A percentile compares a stretch with the other conserved stretches of the same genome.
Conservation (phyloP, 2,329 filamentous ascomycete species). For the Podosphaera xanthii region DNA sequence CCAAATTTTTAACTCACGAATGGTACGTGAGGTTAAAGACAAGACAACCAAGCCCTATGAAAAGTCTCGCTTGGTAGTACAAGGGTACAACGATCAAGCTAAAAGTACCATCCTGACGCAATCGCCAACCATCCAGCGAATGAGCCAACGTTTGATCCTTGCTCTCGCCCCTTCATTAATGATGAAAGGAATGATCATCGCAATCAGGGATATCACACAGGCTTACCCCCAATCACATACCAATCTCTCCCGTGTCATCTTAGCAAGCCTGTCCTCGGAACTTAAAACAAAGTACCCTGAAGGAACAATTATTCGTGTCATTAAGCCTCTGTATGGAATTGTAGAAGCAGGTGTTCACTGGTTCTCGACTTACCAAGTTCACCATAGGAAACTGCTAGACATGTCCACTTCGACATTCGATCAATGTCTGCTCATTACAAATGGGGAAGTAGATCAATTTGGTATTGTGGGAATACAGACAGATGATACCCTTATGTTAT, state of each 20-base stretch:
- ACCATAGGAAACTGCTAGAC: slow-evolving; percentile 1
- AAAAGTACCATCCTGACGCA: slow-evolving; percentile 4
- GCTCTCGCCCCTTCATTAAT: neutral
- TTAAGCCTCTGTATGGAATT: slow-evolving; percentile 1
- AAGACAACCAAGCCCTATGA: neutral
- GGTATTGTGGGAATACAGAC: slow-evolving; percentile 2
- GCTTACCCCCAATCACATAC: neutral
- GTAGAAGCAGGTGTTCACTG: neutral
- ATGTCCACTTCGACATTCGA: no score
- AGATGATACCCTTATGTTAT: slow-evolving; percentile 1
- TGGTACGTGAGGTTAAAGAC: neutral
- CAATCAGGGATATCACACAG: slow-evolving; percentile 2
- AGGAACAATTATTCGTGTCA: neutral
- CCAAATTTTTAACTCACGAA: neutral
- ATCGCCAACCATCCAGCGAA: slow-evolving; percentile 4
- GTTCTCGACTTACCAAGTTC: slow-evolving; percentile 1
- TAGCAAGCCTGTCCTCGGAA: neutral
- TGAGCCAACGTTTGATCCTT: slow-evolving; percentile 2
- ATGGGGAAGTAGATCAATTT: slow-evolving; percentile 1
- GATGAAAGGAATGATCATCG: neutral
- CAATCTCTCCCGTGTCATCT: neutral
- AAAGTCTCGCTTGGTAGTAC: slow-evolving; percentile 1
- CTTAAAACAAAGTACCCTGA: slow-evolving; percentile 1
- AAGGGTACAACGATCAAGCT: slow-evolving; percentile 4
- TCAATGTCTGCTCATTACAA: neutral